Evolutionary conservation across 2,329 filamentous ascomycete genomes (phyloP), one percentile per base, ranked within the genome.

Genomic region (Rutstroemia sydowiana): DNA sequence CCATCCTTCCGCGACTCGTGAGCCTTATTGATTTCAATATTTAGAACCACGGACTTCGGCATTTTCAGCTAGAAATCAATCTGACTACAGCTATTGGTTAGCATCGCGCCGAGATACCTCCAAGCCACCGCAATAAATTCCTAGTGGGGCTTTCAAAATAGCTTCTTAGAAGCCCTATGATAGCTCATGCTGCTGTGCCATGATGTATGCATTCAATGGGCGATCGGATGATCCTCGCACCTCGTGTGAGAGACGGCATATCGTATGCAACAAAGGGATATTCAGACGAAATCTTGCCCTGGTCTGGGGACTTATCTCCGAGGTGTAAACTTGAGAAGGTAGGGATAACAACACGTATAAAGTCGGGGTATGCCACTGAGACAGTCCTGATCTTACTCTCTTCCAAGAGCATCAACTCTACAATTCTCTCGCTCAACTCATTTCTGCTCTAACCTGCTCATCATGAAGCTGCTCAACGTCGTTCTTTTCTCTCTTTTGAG

Each of bases 391-490:
- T 46, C 30, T 51, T 26, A 46, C 48, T 46, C 32, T 51, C 48
- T 51, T 18, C 16, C 39, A 23, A 46, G 48, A 51, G 45, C 48
- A 51, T 26, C 23, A 26, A 20, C 36, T 46, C 18, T 13, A 31
- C 30, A 30, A 45, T 42, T 42, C 39, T 42, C 39, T 42, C 39
- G 23, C 26, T 42, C 3, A 26, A 18, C 20, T 42, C 28, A 13
- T 46, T 46, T 44, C 39, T 46, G 45, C 42, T 51, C 42, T 16
- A 51, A 39, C 23, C 46, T 46, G 42, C 48, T 51, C 48, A 46
- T 26, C n/a, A 51, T 51, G 48, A 51, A 46, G 48, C 26, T 51
- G 5, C 46, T 39, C 14, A 46, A 51, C 46, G 32, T 51, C 46
- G 14, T 51, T 32, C 14, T 51, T 18, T 36, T 51, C 9, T 40